Conservation (phyloP, 257 asterid species). For the Scutellaria galericulata region DNA sequence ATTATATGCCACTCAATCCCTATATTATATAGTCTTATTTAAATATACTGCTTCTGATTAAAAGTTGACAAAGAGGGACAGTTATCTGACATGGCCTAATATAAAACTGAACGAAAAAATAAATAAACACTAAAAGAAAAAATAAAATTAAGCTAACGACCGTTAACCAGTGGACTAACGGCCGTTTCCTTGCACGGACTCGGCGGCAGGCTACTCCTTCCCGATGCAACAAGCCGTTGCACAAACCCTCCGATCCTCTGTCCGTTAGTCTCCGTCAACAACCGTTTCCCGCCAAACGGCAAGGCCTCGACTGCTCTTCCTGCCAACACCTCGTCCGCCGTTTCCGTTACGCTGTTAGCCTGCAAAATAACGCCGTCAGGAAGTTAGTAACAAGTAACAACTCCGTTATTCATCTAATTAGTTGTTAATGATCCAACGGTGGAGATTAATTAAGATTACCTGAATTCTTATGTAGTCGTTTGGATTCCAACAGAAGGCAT, state of each 20-base stretch:
- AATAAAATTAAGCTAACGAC: constrained; percentile 55
- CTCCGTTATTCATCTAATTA: neutral
- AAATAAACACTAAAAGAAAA: neutral
- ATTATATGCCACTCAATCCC: constrained; percentile 28
- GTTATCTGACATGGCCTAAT: constrained; percentile 47
- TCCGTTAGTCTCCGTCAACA: constrained; percentile 86
- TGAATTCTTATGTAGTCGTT: constrained; percentile 85
- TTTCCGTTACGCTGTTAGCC: constrained; percentile 62
- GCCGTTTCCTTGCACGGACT: constrained; percentile 92
- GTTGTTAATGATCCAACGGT: neutral
- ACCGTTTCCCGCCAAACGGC: constrained; percentile 92
- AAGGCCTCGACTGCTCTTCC: constrained; percentile 77
- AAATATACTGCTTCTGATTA: constrained; percentile 39
- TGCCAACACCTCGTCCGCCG: constrained; percentile 52
- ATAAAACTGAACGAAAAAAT: constrained; percentile 33
- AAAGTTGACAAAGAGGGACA: constrained; percentile 48
- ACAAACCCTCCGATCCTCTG: constrained; percentile 68
- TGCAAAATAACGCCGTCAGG: constrained; percentile 42
- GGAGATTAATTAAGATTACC: constrained; percentile 42
- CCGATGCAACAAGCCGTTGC: constrained; percentile 81
- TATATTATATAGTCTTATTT: constrained; percentile 34
- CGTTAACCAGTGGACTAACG: constrained; percentile 82
- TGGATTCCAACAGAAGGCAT: constrained; percentile 92
- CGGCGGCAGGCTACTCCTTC: constrained; percentile 84
- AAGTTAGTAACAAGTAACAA: neutral